Percentiles rank a stretch among this genome's conserved stretches.
Conservation (phyloP, 2,329 filamentous ascomycete species). For the Neonectria ditissima region DNA sequence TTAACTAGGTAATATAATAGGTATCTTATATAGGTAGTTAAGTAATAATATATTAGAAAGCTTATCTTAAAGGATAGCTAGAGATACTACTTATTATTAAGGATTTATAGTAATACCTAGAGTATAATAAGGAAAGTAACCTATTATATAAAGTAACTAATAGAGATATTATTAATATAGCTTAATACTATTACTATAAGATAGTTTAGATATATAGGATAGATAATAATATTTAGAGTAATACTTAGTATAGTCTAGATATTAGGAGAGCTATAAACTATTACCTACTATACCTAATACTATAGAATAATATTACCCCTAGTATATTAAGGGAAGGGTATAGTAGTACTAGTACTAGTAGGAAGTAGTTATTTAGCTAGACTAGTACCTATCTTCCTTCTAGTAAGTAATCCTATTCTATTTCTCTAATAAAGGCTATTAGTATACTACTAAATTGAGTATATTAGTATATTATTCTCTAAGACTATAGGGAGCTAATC, state of each 20-base stretch:
- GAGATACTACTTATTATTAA: neutral
- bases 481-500: no score
- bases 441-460: no score
- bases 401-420: no score
- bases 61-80: neutral
- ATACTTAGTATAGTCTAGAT: neutral
- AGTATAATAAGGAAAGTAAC: neutral
- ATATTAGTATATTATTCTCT: no score
- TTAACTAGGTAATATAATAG: neutral
- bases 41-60: neutral
- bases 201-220: neutral
- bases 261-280: neutral
- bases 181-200: neutral
- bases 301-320: neutral
- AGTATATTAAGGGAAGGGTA: neutral
- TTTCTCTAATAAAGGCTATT: no score
- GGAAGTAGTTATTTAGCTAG: neutral
- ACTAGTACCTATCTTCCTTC: no score
- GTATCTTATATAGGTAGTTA: neutral
- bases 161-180: neutral
- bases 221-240: neutral
- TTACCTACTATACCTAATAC: neutral
- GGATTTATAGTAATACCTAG: neutral
- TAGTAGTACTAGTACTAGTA: neutral
- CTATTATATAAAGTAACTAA: neutral